Base-by-base conservation (phyloP, 805 yeast species). In the Kluyveromyces aestuarii region DNA sequence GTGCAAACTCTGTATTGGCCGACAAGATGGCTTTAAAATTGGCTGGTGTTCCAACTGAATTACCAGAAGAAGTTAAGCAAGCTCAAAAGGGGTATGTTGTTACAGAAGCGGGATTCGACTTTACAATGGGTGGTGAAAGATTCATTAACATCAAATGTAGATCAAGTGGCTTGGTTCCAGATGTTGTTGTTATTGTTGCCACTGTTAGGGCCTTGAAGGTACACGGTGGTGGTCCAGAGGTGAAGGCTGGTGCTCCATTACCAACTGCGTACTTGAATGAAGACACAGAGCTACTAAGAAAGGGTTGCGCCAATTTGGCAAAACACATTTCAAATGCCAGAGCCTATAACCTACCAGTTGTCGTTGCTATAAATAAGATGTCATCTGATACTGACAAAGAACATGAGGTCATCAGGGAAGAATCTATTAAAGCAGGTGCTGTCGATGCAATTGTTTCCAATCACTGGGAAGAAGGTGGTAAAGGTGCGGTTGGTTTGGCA, bases 61-160 rank as follows among this genome's bases (percentile, higher is more conserved):
- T 72, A 54, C 52, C 71, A 21, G 67, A 68, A 17, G 71, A 70
- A 44, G 72, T 68, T 54, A 70, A 72, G 60, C 59, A 69, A 45
- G 73, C 73, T 48, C 76, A 76, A 59, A 76, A 76, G 56, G 93
- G 95, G 52, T 85, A 78, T 58, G 95, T 85, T 52, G 84, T 85
- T 47, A 85, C 95, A 44, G 95, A 85, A 67, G 95, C 95, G 17
- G 95, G 95, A 53, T 85, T 85, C 70, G 95, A 85, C 68, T 85
- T 85, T 74, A 85, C 93, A 46, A 85, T 85, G 95, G 95, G 95
- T 63, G 95, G 95, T 66, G 95, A 85, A 72, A 74, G 95, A 69
- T 85, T 85, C 68, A 73, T 83, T 66, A 84, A 85, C 68, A 85
- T 85, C 70, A 85, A 85, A 67, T 82, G 90, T 65, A 77, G 93